Conservation (phyloP, 805 yeast genomes). For the Saccharomycopsis sp. region DNA sequence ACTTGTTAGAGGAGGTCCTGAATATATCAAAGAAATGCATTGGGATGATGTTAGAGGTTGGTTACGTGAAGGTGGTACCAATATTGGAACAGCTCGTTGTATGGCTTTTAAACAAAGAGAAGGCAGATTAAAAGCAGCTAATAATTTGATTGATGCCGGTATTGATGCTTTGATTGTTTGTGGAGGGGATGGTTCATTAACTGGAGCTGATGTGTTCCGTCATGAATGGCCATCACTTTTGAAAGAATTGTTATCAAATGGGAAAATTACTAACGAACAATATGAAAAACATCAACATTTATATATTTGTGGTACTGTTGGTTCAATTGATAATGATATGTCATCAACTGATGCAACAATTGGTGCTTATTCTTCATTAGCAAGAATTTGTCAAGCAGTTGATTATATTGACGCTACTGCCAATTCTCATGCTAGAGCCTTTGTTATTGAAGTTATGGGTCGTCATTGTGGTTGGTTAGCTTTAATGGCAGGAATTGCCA, state of each 20-base stretch:
- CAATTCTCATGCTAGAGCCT: conserved; percentile 71
- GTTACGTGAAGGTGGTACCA: conserved; percentile 64
- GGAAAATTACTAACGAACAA: conserved; percentile 37
- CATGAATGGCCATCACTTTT: conserved; percentile 68
- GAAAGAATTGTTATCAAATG: conserved; percentile 39
- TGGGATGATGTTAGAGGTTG: conserved; percentile 72
- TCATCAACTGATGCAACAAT: conserved; percentile 76
- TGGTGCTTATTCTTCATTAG: conserved; percentile 72
- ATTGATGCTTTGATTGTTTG: conserved; percentile 72
- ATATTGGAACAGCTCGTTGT: conserved; percentile 72
- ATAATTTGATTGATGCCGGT: conserved; percentile 57
- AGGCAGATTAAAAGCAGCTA: conserved; percentile 56
- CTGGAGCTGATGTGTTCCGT: conserved; percentile 74
- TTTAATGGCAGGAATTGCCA: conserved; percentile 68
- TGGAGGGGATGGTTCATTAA: conserved; percentile 78
- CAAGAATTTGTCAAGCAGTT: conserved; percentile 61
- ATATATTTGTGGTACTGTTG: conserved; percentile 66
- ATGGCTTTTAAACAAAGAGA: conserved; percentile 53
- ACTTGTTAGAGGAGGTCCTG: conserved; percentile 51
- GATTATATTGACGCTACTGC: conserved; percentile 84
- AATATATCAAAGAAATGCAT: conserved; percentile 44
- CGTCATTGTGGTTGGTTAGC: conserved; percentile 88
- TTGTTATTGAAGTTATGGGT: conserved; percentile 83
- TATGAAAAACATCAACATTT: conserved; percentile 41
- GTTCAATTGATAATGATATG: conserved; percentile 82